These are phyloP conservation scores for Passiflora organensis DNA, from an alignment of 345 rosid species.

Conservation along the genomic window DNA sequence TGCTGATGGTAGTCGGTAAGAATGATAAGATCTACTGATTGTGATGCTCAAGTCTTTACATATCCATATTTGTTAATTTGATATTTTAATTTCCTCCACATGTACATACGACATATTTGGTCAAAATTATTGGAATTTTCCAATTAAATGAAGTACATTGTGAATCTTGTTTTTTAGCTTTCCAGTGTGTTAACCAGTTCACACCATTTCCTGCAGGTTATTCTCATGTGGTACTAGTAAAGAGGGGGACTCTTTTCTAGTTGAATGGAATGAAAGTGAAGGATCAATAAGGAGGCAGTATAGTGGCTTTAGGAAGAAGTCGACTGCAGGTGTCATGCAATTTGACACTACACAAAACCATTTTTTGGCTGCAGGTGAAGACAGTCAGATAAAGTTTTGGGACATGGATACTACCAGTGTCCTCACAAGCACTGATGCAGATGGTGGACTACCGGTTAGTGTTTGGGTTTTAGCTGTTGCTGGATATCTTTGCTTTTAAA, in stretches of 20 bases:
- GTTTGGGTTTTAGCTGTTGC: slow-evolving; percentile 11
- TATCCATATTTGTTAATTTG: not conserved
- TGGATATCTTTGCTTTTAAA: slow-evolving; percentile 4
- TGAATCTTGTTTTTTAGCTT: not conserved
- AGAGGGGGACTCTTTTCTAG: slow-evolving; percentile 76
- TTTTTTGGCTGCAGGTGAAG: slow-evolving; percentile 90
- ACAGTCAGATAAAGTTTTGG: slow-evolving; percentile 84
- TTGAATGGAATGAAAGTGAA: slow-evolving; percentile 96
- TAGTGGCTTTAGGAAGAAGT: slow-evolving; percentile 59
- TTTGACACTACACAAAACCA: slow-evolving; percentile 83
- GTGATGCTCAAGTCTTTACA: not conserved
- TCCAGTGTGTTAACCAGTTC: not conserved
- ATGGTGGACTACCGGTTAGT: slow-evolving; percentile 86
- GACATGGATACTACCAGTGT: slow-evolving; percentile 67
- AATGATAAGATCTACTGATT: not conserved
- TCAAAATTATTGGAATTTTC: no score
- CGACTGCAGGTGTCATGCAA: slow-evolving; percentile 52
- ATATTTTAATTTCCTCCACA: not conserved
- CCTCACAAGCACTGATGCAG: slow-evolving; percentile 62
- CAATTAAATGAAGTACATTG: no score
- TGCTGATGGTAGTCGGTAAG: slow-evolving; percentile 79
- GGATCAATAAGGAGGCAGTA: slow-evolving; percentile 79
- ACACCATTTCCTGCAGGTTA: slow-evolving; percentile 42
- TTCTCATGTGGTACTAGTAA: slow-evolving; percentile 92
- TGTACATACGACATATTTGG: no score